These are phyloP conservation scores for Sphaerobolus stellatus DNA, from an alignment of 1,284 basidiomycete species.

Conservation along the genomic window DNA sequence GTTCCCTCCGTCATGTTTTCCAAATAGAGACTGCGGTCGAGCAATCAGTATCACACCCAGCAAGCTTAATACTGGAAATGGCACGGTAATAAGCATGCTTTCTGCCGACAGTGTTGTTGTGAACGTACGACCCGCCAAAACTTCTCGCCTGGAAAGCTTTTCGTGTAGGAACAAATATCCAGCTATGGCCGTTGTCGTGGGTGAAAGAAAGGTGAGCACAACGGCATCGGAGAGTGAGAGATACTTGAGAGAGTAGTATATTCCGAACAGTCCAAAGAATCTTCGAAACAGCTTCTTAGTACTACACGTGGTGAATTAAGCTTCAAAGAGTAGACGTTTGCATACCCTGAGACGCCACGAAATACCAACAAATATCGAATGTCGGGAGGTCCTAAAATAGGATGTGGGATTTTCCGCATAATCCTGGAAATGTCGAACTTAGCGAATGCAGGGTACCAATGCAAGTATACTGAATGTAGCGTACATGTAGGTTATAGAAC, in stretches of 20 bases:
- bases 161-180: constrained; percentile 71
- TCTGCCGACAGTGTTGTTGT: constrained; percentile 32
- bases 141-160: constrained; percentile 55
- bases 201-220: constrained; percentile 74
- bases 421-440: constrained; percentile 12
- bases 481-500: constrained; percentile 46
- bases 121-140: constrained; percentile 53
- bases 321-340: neutral
- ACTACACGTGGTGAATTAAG: constrained; percentile 27
- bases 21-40: constrained; percentile 37
- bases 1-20: constrained; percentile 16
- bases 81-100: constrained; percentile 18
- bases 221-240: constrained; percentile 74
- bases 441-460: neutral
- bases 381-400: constrained; percentile 42
- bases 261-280: constrained; percentile 61
- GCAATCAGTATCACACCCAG: constrained; percentile 54
- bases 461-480: constrained; percentile 12
- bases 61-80: constrained; percentile 39
- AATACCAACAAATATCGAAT: constrained; percentile 32
- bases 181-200: constrained; percentile 66
- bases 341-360: constrained; percentile 36
- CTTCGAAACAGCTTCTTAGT: constrained; percentile 42
- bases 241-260: constrained; percentile 70
- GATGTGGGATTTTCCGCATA: constrained; percentile 33